phyloP scores from a whole-genome alignment of 441 rosid genomes.

The Adansonia grandidieri region DNA sequence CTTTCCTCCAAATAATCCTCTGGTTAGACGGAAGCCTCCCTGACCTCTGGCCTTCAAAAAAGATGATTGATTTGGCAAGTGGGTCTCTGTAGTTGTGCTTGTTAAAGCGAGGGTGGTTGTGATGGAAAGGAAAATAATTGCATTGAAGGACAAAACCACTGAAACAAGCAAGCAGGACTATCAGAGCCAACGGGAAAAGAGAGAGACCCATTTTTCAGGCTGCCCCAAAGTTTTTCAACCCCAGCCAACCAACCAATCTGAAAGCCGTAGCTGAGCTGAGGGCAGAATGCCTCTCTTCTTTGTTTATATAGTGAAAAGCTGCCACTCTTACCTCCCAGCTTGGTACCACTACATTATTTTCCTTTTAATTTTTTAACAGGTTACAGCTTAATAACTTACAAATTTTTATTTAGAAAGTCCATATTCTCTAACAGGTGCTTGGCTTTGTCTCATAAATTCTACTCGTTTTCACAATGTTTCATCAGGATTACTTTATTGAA shows the following conservation, averaged over 20 bases:
- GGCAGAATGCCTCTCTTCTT: conserved; percentile 40
- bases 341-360: not conserved
- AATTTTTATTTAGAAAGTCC: conserved; percentile 6
- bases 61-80: conserved; percentile 65
- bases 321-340: conserved; percentile 34
- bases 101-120: conserved; percentile 55
- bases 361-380: too few relatives aligned
- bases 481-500: not conserved
- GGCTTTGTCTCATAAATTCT: conserved; percentile 2
- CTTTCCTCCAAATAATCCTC: conserved; percentile 64
- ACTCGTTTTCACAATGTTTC: not conserved
- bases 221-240: conserved; percentile 25
- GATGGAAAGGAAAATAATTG: conserved; percentile 48
- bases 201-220: conserved; percentile 42
- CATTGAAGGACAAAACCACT: conserved; percentile 42
- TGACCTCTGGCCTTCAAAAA: conserved; percentile 71
- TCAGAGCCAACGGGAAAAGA: conserved; percentile 33
- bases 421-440: conserved; percentile 24
- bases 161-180: conserved; percentile 36
- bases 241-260: conserved; percentile 33
- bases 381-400: too few relatives aligned
- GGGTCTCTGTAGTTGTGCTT: conserved; percentile 68
- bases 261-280: conserved; percentile 37
- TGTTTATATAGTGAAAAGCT: conserved; percentile 62
- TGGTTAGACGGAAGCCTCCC: conserved; percentile 67